Base-by-base conservation (phyloP, 345 rosid species). In the Citrus australasica region DNA sequence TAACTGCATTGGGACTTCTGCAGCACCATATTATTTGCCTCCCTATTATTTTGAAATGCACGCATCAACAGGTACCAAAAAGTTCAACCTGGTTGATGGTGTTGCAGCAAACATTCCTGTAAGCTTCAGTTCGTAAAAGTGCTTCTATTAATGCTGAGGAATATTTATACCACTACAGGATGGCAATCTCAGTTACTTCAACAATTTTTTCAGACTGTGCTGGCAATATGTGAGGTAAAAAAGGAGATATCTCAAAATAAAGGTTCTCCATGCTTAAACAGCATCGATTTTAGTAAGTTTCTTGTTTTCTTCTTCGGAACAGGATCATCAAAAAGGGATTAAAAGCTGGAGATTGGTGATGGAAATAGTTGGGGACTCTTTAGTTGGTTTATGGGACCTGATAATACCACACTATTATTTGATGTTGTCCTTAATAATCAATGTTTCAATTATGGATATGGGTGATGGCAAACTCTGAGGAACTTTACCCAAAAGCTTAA, bases 51-150 rank as follows among this genome's bases (percentile, higher is more conserved):
- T 79, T 64, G 9, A 75, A 30, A 78, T 24, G 28, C 21, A 61
- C 33, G 55, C 79, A 51, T 27, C 46, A n/a, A 42, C 33, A 46
- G 77, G 69, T 5, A 42, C 32, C 51, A 72, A 73, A 61, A 79
- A 80, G 21, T 83, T 78, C 75, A 83, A 80, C 74, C 82, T 83
- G 70, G 66, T 80, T 1, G 82, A 75, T 19, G 84, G 80, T 46
- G 82, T 82, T 37, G 84, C 86, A 70, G 82, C 84, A 35, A 83
- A 83, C 38, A 80, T 75, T 78, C 86, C 86, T 30, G 86, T 83
- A 76, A 76, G 42, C 4, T 63, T 22, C 13, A 5, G n/a, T n/a
- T n/a, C 13, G 38, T 35, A n/a, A 22, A 14, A n/a, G 8, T 25
- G 58, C 11, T 46, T 69, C 5, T 21, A 0, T 71, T 48, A 46